Evolutionary conservation across 1,284 basidiomycete genomes (phyloP).

Genomic region (Golubevia pallescens): DNA sequence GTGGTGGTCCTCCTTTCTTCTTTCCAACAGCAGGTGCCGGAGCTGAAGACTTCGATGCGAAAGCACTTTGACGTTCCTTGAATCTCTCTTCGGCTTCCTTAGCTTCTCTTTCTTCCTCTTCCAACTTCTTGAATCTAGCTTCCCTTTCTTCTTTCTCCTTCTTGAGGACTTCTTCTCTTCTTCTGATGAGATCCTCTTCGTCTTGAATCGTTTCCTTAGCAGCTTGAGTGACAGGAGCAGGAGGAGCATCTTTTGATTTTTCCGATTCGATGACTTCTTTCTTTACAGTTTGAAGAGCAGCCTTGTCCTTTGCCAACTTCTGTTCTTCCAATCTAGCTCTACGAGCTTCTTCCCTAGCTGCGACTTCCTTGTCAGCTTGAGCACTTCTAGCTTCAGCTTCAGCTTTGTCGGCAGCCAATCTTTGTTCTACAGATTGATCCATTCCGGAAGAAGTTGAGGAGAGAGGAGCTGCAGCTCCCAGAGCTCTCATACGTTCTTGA

Average conservation of each 20-base stretch:
- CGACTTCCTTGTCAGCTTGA: constrained; percentile 58
- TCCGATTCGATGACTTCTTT: constrained; percentile 37
- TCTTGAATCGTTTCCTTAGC: constrained; percentile 29
- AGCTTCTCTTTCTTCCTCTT: constrained; percentile 54
- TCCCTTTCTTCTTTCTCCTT: constrained; percentile 51
- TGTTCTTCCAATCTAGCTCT: constrained; percentile 53
- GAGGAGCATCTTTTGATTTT: constrained; percentile 24
- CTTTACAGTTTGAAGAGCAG: constrained; percentile 36
- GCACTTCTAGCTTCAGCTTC: constrained; percentile 53
- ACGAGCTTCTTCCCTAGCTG: constrained; percentile 54
- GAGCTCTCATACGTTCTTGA: constrained; percentile 82
- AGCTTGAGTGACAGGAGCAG: constrained; percentile 36
- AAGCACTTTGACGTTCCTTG: constrained; percentile 45
- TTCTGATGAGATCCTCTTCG: constrained; percentile 48
- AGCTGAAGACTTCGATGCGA: constrained; percentile 22
- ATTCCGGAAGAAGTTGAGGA: constrained; percentile 18
- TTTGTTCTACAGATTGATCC: constrained; percentile 51
- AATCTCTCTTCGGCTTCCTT: constrained; percentile 44
- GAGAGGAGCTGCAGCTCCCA: constrained; percentile 73
- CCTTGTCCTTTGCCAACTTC: constrained; percentile 35
- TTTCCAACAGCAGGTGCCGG: constrained; percentile 28
- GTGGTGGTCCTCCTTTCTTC: background rate
- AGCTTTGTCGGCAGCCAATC: constrained; percentile 48
- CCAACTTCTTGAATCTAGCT: constrained; percentile 41
- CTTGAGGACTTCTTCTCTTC: constrained; percentile 48